phyloP scores from a whole-genome alignment of 352 stramenopile species.

The Pythium sp. region DNA sequence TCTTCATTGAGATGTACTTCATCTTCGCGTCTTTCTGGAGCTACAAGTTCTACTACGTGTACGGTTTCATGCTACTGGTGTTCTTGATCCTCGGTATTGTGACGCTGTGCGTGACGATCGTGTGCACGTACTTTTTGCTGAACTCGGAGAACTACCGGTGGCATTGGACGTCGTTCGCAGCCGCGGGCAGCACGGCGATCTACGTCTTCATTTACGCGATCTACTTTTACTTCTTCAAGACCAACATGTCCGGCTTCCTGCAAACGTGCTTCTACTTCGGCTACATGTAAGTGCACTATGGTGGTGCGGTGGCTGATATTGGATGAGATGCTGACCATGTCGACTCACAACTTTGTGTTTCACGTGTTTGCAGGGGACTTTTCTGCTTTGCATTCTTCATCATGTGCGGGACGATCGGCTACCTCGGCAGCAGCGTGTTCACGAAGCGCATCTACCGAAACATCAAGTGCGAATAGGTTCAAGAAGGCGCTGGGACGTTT shows the following conservation, averaged over 20 bases:
- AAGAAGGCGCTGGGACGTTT: neutral
- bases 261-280: slow-evolving; percentile 99
- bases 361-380: slow-evolving; percentile 47
- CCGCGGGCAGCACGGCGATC: slow-evolving; percentile 89
- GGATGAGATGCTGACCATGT: neutral
- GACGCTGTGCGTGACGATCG: slow-evolving; percentile 97
- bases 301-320: neutral
- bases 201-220: slow-evolving; percentile 99
- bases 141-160: slow-evolving; percentile 99
- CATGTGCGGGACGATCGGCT: slow-evolving; percentile 91
- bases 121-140: slow-evolving; percentile 98
- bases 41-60: slow-evolving; percentile 99
- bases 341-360: neutral
- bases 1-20: slow-evolving; percentile 99
- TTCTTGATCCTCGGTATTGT: slow-evolving; percentile 98
- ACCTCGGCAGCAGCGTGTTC: slow-evolving; percentile 91
- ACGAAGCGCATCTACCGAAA: slow-evolving; percentile 95
- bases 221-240: slow-evolving; percentile 99
- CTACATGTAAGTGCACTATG: slow-evolving; percentile 89
- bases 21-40: slow-evolving; percentile 99
- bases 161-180: slow-evolving; percentile 98
- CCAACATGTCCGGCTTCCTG: slow-evolving; percentile 98
- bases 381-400: slow-evolving; percentile 93
- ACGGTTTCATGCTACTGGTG: slow-evolving; percentile 98
- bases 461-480: slow-evolving; percentile 93